Evolutionary conservation across 352 stramenopile genomes (phyloP), one percentile per base, ranked within the genome.

Genomic region (Globisporangium apiculatum): DNA sequence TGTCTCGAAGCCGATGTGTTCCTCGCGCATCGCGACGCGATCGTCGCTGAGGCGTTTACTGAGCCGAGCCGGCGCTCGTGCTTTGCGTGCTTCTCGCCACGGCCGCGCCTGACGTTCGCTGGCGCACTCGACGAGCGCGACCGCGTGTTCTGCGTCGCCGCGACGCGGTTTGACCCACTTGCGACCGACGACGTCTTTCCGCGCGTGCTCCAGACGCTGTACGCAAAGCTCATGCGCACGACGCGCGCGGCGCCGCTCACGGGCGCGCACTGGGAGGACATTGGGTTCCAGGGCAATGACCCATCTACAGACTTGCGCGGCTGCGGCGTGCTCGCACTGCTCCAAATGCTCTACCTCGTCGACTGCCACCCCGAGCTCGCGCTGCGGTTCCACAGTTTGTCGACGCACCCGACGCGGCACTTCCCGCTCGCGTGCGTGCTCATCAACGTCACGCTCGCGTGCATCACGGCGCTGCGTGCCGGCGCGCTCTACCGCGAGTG

Each of bases 251-350:
- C 84, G 37, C 57, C 71, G 15, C 71, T 88, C 9, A 77, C 77
- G 4, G 85, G 86, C 14, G 59, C 62, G 12, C 86, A 96, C 60
- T 97, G 88, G 89, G 87, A 96, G 61, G 68, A 73, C 8, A 82
- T 97, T 37, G 89, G 89, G 14, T 97, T 97, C 58, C 89, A 97
- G 60, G 89, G 88, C 31, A 77, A 53, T 7, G 88, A 97, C 57
- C 89, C 89, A 5, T 76, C 87, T 1, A 97, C 87, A 1, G 89
- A 97, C 59, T 67, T 97, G 24, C 82, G 88, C 35, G 83, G 82
- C 17, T 91, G 86, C 40, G 86, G 89, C 37, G 76, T 96, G 36
- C 69, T 97, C 7, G 86, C 85, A 42, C 61, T 97, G 35, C 68
- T 97, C 41, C 86, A 96, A 60, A 82, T 94, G 53, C 66, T 97